Percentiles rank a stretch among this genome's conserved stretches.
These are phyloP conservation scores for Monilinia polystroma DNA, from an alignment of 2,329 filamentous ascomycete species.

Conservation along the genomic window DNA sequence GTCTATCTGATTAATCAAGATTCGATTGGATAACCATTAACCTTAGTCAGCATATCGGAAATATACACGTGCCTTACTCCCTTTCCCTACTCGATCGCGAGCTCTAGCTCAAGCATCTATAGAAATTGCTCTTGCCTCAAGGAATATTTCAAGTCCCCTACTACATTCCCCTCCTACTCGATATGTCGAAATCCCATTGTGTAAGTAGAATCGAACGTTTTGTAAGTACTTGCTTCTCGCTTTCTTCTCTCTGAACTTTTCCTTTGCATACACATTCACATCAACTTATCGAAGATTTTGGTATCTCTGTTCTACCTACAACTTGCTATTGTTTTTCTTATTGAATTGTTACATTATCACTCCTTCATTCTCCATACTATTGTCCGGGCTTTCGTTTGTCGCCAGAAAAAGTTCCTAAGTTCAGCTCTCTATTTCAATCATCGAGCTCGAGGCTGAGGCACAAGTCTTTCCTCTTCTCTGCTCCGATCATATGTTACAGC, in stretches of 20 bases:
- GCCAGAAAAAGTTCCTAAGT: not conserved
- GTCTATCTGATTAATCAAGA: not conserved
- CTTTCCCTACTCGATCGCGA: not conserved
- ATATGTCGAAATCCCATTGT: not conserved
- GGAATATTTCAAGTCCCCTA: not conserved
- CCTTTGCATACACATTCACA: slow-evolving; percentile 16
- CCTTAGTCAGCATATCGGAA: not conserved
- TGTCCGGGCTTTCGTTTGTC: not conserved
- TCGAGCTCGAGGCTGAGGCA: not conserved
- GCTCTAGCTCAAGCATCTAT: not conserved
- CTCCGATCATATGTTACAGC: not conserved
- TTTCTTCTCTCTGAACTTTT: not conserved
- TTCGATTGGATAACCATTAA: not conserved
- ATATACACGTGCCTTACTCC: not conserved
- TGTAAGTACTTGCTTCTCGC: slow-evolving; percentile 2
- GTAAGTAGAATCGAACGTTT: not conserved
- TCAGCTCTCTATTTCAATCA: not conserved
- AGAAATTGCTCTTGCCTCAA: slow-evolving; percentile 1
- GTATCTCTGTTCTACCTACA: slow-evolving; percentile 11
- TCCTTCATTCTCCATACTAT: not conserved
- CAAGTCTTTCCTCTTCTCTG: not conserved
- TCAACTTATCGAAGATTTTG: slow-evolving; percentile 8
- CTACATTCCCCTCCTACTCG: not conserved
- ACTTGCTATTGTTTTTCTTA: not conserved
- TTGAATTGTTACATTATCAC: not conserved